Conservation (phyloP, 768 basidiomycete species). For the Galerina sulciceps region DNA sequence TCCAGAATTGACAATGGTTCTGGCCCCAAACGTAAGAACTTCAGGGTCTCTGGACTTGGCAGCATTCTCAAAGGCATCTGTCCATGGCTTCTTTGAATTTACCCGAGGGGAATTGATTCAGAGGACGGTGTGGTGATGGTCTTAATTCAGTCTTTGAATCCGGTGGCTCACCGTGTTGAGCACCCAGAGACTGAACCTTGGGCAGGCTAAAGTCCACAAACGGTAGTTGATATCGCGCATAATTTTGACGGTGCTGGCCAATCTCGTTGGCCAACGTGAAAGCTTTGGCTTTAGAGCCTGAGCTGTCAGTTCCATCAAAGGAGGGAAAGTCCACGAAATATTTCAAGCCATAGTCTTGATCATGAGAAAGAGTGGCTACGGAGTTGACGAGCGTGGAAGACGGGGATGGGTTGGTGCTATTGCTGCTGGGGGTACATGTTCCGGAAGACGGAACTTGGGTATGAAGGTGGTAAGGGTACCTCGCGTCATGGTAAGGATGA, state of each 20-base stretch:
- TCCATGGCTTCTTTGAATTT: background rate
- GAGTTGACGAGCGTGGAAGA: slow-evolving; percentile 14
- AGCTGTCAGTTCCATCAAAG: background rate
- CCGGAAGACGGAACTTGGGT: background rate
- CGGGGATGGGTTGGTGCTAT: slow-evolving; percentile 11
- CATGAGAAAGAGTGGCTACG: background rate
- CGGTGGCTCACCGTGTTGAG: background rate
- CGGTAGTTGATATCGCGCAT: background rate
- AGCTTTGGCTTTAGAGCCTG: background rate
- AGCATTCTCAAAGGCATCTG: background rate
- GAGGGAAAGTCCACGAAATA: background rate
- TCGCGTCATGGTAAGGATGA: slow-evolving; percentile 9
- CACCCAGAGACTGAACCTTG: background rate
- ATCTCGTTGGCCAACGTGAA: background rate
- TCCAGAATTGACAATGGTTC: slow-evolving; percentile 1
- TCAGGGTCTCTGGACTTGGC: background rate
- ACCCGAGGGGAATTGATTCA: too few relatives aligned
- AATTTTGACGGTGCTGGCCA: background rate
- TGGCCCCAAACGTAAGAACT: background rate
- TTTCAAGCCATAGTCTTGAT: background rate
- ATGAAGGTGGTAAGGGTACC: slow-evolving; percentile 7
- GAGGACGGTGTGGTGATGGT: too few relatives aligned
- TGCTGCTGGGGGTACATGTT: slow-evolving; percentile 1
- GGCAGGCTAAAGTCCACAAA: background rate
- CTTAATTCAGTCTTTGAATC: too few relatives aligned